Evolutionary conservation across 2,329 filamentous ascomycete genomes (phyloP), one percentile per base, ranked within the genome.

Genomic region (Aspergillus ruber): DNA sequence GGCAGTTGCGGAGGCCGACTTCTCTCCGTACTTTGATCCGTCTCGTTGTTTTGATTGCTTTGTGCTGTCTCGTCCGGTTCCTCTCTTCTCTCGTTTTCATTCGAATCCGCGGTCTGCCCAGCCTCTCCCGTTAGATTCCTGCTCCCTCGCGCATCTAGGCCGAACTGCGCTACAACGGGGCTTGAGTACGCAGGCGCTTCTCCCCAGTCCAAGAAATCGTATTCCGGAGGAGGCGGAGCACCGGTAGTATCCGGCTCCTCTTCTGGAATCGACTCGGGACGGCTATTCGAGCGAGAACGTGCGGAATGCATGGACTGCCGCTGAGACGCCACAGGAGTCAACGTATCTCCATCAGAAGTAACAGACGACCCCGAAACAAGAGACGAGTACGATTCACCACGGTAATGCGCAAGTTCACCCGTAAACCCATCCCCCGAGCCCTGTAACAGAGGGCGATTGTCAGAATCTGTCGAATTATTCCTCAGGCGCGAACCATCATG

Each of bases 401-500:
- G 61, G 29, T 60, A 64, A 53, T 60, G 59, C 2, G 21, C 9
- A 6, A 29, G 56, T 58, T 20, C 54, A 51, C 33, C 63, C 53
- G 59, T 57, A 27, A 57, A 55, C 8, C 49, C 49, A 20, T 59
- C 58, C 8, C 56, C 55, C 7, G 67, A 65, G 33, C 65, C 61
- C 27, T 64, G 64, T 12, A 76, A 59, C 2, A 76, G 60, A 3
- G 73, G 73, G n/a, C 66, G 66, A 36, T 68, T 65, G 52, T 76
- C 74, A 1, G 74, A 75, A 43, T 75, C 72, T 29, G 65, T 62
- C 21, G 73, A 75, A 48, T 68, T 67, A 13, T 70, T 68, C 43
- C 73, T 71, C 33, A 76, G 53, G n/a, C 74, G 67, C 2, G 71
- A 72, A 3, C 74, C 74, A 53, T 76, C 74, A 46, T 76, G 74